A percentile compares a stretch with the other conserved stretches of the same genome.
Evolutionary conservation across 371 early-diverging fungal genomes (phyloP).

Genomic region (Haplosporangium sp.): DNA sequence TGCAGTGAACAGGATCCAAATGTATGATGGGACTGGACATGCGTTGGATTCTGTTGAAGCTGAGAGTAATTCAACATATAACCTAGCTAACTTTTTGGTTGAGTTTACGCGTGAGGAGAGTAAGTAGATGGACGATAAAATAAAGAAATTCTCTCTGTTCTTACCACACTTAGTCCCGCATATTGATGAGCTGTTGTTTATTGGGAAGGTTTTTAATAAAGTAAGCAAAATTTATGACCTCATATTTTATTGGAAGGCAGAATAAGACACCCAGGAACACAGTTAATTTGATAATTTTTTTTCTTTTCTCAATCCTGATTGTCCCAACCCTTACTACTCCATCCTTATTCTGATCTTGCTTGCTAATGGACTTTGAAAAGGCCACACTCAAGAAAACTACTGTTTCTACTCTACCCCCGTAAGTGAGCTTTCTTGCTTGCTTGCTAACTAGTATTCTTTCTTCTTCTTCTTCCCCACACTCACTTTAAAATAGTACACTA

Average conservation of each 20-base stretch:
- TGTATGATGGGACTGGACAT: slow-evolving; percentile 74
- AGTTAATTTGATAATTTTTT: background rate
- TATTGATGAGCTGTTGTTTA: too few species aligned
- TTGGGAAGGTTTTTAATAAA: too few species aligned
- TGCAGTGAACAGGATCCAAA: slow-evolving; percentile 57
- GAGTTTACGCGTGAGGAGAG: slow-evolving; percentile 36
- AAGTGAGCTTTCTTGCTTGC: slow-evolving; percentile 6
- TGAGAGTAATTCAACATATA: slow-evolving; percentile 56
- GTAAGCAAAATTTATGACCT: background rate
- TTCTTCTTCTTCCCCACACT: background rate
- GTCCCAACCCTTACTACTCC: background rate
- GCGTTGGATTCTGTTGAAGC: slow-evolving; percentile 76
- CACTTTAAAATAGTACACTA: background rate
- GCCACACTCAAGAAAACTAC: slow-evolving; percentile 51
- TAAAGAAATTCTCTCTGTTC: too few species aligned
- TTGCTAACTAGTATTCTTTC: background rate
- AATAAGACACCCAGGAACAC: background rate
- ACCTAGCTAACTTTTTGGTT: slow-evolving; percentile 36
- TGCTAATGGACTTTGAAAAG: slow-evolving; percentile 42
- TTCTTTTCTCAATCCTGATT: background rate
- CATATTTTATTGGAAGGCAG: background rate
- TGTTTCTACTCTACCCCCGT: slow-evolving; percentile 48
- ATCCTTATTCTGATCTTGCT: background rate
- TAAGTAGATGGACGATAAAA: background rate
- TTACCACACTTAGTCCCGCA: too few species aligned